Evolutionary conservation across 768 basidiomycete genomes (phyloP).

Genomic region (Lactarius vividus): DNA sequence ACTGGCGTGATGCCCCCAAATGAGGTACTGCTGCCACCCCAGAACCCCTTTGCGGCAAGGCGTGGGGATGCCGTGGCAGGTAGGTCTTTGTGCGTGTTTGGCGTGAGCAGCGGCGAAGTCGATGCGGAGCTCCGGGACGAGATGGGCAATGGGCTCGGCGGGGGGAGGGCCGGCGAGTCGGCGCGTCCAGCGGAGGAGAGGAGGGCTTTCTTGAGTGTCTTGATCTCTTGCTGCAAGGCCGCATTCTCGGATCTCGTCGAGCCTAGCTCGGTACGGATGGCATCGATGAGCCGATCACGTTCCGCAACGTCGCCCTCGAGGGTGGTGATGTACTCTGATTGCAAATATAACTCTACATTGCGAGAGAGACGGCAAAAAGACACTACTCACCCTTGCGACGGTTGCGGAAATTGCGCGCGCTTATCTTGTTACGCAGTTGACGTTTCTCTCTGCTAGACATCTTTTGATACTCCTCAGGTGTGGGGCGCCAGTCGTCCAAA

Average conservation of each 20-base stretch:
- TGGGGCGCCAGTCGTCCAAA: constrained; percentile 80
- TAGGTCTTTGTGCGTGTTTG: constrained; percentile 78
- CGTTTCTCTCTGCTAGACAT: constrained; percentile 95
- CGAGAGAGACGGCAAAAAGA: constrained; percentile 1
- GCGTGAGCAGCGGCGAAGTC: constrained; percentile 42
- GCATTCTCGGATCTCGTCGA: constrained; percentile 76
- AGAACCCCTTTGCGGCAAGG: constrained; percentile 59
- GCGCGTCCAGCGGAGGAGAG: constrained; percentile 58
- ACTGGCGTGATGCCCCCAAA: constrained; percentile 76
- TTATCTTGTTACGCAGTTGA: constrained; percentile 95
- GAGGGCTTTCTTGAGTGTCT: constrained; percentile 68
- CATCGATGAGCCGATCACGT: constrained; percentile 85
- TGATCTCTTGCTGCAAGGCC: constrained; percentile 76
- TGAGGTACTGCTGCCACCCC: constrained; percentile 64
- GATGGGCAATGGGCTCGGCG: constrained; percentile 42
- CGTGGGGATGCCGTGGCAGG: constrained; percentile 52
- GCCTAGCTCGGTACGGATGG: constrained; percentile 81
- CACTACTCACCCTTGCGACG: constrained; percentile 73
- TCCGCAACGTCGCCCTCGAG: constrained; percentile 93
- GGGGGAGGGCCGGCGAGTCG: constrained; percentile 42
- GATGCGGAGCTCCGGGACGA: constrained; percentile 30
- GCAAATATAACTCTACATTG: not conserved
- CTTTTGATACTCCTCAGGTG: constrained; percentile 92
- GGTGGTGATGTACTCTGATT: constrained; percentile 85
- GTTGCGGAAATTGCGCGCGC: constrained; percentile 92